Conservation (phyloP, 768 basidiomycete species). For the Leccinellum luteum region DNA sequence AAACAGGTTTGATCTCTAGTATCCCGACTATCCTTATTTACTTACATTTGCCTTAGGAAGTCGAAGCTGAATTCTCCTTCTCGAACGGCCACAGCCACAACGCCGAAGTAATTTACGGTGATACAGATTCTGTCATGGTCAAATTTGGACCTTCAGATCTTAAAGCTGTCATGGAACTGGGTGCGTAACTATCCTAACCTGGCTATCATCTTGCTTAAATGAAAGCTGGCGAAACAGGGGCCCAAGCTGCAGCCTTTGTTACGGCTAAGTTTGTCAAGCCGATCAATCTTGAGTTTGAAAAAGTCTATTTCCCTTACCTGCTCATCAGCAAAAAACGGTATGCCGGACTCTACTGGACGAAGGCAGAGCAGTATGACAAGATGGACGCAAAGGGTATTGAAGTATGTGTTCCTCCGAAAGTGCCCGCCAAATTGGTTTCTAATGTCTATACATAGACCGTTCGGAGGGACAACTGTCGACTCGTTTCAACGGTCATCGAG, state of each 20-base stretch:
- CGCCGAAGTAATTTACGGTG: constrained; percentile 96
- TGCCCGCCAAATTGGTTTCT: background rate
- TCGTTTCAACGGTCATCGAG: constrained; percentile 96
- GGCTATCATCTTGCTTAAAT: background rate
- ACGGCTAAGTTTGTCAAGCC: constrained; percentile 90
- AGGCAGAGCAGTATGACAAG: constrained; percentile 93
- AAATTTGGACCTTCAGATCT: constrained; percentile 91
- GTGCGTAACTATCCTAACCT: constrained; percentile 40
- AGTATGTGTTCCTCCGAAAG: constrained; percentile 43
- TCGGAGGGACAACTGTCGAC: constrained; percentile 95
- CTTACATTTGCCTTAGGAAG: constrained; percentile 48
- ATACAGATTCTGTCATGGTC: constrained; percentile 99
- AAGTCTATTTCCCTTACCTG: constrained; percentile 97
- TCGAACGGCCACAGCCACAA: constrained; percentile 84
- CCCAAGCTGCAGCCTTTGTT: constrained; percentile 90
- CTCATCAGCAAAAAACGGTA: constrained; percentile 99
- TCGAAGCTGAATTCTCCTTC: constrained; percentile 82
- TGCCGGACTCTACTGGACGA: constrained; percentile 98
- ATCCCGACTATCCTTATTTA: background rate
- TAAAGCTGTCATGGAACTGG: constrained; percentile 83
- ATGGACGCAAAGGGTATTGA: constrained; percentile 99
- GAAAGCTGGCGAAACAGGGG: constrained; percentile 48
- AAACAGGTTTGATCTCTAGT: constrained; percentile 57
- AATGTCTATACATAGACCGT: constrained; percentile 65
- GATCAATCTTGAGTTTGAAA: constrained; percentile 99